These are phyloP conservation scores for Juglanconis sp. DNA, from an alignment of 2,329 filamentous ascomycete genomes.

Conservation along the genomic window DNA sequence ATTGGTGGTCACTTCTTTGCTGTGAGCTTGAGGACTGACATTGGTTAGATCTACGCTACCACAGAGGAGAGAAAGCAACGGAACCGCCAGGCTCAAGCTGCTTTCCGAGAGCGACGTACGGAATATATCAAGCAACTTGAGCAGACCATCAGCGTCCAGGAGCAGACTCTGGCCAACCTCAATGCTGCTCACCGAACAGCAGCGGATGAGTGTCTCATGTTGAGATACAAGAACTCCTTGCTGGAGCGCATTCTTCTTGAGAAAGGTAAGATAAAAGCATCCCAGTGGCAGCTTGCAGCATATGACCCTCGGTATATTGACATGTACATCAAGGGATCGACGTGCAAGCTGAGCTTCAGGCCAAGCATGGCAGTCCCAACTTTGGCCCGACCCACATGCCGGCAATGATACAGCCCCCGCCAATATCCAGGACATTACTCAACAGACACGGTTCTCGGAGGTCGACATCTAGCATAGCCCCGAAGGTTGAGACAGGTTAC, in stretches of 20 bases:
- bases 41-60: slow-evolving; percentile 85
- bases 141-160: slow-evolving; percentile 94
- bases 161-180: slow-evolving; percentile 86
- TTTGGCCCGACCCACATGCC: slow-evolving; percentile 66
- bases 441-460: slow-evolving; percentile 74
- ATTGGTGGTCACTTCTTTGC: background rate
- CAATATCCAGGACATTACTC: slow-evolving; percentile 76
- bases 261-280: slow-evolving; percentile 62
- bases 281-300: background rate
- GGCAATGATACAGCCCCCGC: slow-evolving; percentile 69
- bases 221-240: slow-evolving; percentile 96
- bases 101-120: slow-evolving; percentile 91
- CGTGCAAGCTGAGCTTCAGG: slow-evolving; percentile 90
- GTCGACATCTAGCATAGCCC: slow-evolving; percentile 71
- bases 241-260: slow-evolving; percentile 93
- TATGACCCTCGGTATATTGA: background rate
- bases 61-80: slow-evolving; percentile 98
- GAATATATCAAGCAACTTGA: slow-evolving; percentile 99
- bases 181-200: slow-evolving; percentile 93
- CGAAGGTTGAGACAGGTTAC: slow-evolving; percentile 62
- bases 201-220: slow-evolving; percentile 95
- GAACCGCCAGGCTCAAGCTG: slow-evolving; percentile 94
- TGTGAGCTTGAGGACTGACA: slow-evolving; percentile 11
- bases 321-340: slow-evolving; percentile 68
- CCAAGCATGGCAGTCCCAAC: slow-evolving; percentile 86